Percentiles rank a stretch among this genome's conserved stretches.
Evolutionary conservation across 1,139 yeast species (phyloP).

Genomic region (Yamadazyma spencermartinsiae): DNA sequence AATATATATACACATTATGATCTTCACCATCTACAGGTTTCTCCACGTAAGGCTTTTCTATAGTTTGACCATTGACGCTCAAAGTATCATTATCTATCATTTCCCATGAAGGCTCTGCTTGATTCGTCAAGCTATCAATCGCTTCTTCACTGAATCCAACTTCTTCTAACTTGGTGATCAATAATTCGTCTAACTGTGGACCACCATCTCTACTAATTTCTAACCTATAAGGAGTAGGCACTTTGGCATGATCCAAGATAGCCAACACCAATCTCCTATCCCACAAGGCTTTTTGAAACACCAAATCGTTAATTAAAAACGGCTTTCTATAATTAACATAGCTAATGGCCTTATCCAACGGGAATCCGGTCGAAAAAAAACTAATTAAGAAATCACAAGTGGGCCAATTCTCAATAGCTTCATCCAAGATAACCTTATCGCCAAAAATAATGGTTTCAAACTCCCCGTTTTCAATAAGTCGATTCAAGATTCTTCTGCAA

Average conservation of each 20-base stretch:
- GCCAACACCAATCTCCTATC: slow-evolving; percentile 87
- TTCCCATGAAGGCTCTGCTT: slow-evolving; percentile 76
- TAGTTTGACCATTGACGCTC: slow-evolving; percentile 65
- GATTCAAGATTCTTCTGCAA: slow-evolving; percentile 83
- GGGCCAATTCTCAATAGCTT: slow-evolving; percentile 95
- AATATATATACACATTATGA: slow-evolving; percentile 93
- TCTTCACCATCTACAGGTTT: slow-evolving; percentile 99
- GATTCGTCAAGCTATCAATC: slow-evolving; percentile 60
- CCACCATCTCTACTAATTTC: slow-evolving; percentile 97
- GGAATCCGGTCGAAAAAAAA: slow-evolving; percentile 95
- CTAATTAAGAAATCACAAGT: slow-evolving; percentile 93
- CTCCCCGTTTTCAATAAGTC: slow-evolving; percentile 89
- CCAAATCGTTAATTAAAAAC: slow-evolving; percentile 81
- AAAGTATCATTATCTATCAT: slow-evolving; percentile 92
- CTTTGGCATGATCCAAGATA: slow-evolving; percentile 77
- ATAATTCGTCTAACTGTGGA: slow-evolving; percentile 70
- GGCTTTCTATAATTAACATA: slow-evolving; percentile 92
- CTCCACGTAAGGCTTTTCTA: slow-evolving; percentile 92
- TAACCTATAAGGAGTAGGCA: slow-evolving; percentile 84
- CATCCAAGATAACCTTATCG: slow-evolving; percentile 94
- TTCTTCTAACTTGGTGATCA: slow-evolving; percentile 45
- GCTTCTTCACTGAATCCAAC: slow-evolving; percentile 43
- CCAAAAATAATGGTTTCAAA: slow-evolving; percentile 97
- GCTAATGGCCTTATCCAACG: slow-evolving; percentile 90
- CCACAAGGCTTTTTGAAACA: slow-evolving; percentile 93